Base-by-base conservation (phyloP, 139 green algal species). In the Auxenochlorella pyrenoidosa region DNA sequence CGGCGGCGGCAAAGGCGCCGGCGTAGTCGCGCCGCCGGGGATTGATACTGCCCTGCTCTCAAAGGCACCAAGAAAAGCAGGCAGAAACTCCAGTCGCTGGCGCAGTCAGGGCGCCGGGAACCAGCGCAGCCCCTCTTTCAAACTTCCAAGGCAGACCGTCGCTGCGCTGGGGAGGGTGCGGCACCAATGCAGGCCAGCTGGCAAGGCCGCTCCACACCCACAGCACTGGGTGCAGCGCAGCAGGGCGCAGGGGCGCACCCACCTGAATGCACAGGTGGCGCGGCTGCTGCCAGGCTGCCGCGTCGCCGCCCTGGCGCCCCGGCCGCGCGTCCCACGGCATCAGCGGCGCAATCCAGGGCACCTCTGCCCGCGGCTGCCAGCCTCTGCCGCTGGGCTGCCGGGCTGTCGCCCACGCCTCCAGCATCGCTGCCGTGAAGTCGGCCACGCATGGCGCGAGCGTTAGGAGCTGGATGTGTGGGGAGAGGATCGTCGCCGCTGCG, bases 261-360 rank as follows among this genome's bases (percentile, higher is more conserved):
- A 71, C 78, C 78, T 84, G 79, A 34, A 84, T 84, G 79, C 79
- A 84, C 36, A 84, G 38, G 79, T 84, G 79, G 3, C 15, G 54
- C 36, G 59, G 60, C 34, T 5, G 24, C 32, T 73, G 10, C 66
- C 10, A 6, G 15, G 66, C 16, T 75, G 68, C 34, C 34, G 34
- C 68, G 15, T 43, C n/a, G 5, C 34, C 5, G 3, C 32, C 66
- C 15, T 3, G 5, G 66, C 32, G n/a, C 16, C 16, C 34, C 1
- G 68, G 12, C 0, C 16, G 24, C 1, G 58, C 24, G 19, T n/a
- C 22, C 44, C 44, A 72, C 0, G 79, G 79, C 36, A 84, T 58
- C 58, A 84, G 58, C 8, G 79, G 79, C 79, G 79, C 51, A 38
- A 84, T 12, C 79, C 79, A 84, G 5, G 79, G 79, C 4, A 73